Evolutionary conservation across 2,329 filamentous ascomycete genomes (phyloP).

Genomic region (Exophiala aquamarina): DNA sequence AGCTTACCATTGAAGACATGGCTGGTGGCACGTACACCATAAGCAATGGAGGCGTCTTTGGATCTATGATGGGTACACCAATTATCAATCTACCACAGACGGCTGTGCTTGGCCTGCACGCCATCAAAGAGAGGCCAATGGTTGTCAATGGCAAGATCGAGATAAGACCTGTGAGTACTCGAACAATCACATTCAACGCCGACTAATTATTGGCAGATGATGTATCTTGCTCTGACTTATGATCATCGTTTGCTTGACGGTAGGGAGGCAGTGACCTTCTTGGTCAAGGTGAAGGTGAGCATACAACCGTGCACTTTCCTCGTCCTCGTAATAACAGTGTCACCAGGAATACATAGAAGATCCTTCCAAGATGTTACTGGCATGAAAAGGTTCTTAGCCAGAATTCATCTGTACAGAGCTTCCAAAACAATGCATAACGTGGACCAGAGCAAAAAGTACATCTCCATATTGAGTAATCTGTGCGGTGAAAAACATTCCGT

Average conservation of each 20-base stretch:
- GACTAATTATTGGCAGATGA: slow-evolving; percentile 62
- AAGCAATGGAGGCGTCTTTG: slow-evolving; percentile 95
- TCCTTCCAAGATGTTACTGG: slow-evolving; percentile 26
- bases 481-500: no score
- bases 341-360: slow-evolving; percentile 29
- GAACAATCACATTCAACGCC: not conserved
- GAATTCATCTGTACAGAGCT: no score
- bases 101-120: slow-evolving; percentile 86
- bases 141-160: slow-evolving; percentile 92
- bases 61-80: slow-evolving; percentile 93
- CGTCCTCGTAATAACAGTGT: slow-evolving; percentile 7
- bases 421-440: not conserved
- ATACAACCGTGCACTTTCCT: no score
- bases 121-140: slow-evolving; percentile 91
- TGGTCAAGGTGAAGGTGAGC: slow-evolving; percentile 83
- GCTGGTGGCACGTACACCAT: slow-evolving; percentile 97
- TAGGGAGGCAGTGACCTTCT: slow-evolving; percentile 91
- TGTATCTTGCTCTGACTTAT: slow-evolving; percentile 97
- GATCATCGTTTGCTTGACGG: slow-evolving; percentile 95
- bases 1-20: slow-evolving; percentile 99
- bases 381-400: slow-evolving; percentile 7
- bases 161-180: slow-evolving; percentile 68
- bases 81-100: slow-evolving; percentile 73
- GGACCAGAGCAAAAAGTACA: not conserved
- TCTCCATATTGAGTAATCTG: no score